Conservation (phyloP, 768 basidiomycete species). For the Rhodotorula taiwanensis region DNA sequence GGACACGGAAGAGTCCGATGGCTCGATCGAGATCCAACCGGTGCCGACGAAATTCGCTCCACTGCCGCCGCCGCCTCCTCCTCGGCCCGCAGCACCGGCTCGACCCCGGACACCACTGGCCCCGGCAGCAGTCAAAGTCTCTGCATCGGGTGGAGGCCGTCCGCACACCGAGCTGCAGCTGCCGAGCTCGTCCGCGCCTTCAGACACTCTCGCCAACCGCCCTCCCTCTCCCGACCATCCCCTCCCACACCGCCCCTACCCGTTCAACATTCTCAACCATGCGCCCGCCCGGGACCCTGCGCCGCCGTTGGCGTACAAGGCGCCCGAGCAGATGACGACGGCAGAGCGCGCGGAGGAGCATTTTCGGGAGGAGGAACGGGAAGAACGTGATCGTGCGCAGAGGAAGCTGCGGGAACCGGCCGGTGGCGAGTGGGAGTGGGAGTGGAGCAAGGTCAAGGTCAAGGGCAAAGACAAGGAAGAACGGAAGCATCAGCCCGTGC, state of each 20-base stretch:
- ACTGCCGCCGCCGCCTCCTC: no score
- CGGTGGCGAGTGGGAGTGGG: slow-evolving; percentile 5
- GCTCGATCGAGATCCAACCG: background rate
- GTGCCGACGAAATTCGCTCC: no score
- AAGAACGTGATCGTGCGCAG: background rate
- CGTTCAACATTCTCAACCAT: slow-evolving; percentile 14
- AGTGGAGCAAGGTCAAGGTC: background rate
- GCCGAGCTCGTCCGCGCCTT: no score
- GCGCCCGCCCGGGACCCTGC: slow-evolving; percentile 5
- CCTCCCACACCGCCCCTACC: background rate
- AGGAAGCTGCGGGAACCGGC: background rate
- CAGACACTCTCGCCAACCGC: no score
- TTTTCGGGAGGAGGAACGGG: background rate
- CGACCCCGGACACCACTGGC: no score
- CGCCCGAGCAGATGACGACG: background rate
- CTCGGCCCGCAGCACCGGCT: no score
- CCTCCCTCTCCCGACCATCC: background rate
- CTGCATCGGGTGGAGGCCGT: no score
- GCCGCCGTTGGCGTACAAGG: background rate
- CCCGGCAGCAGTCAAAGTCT: no score
- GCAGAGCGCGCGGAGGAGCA: background rate
- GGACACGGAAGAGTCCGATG: no score
- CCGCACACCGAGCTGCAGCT: no score
- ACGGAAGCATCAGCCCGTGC: no score
- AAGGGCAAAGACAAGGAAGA: background rate